These are phyloP conservation scores for Solanum peruvianum DNA, from an alignment of 257 asterid genomes.

Conservation along the genomic window DNA sequence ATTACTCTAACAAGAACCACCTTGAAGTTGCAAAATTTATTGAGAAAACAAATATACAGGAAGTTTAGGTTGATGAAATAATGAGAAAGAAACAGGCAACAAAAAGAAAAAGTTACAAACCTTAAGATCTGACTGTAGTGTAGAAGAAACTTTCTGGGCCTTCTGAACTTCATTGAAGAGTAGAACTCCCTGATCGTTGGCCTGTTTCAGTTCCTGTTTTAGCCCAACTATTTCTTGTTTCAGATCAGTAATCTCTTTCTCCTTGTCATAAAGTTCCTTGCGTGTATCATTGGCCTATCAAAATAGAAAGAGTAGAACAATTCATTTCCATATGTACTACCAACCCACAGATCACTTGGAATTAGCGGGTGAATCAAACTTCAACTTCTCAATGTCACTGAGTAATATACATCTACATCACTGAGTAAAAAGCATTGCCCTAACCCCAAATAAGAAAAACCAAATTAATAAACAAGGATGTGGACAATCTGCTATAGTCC, in stretches of 20 bases:
- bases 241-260: conserved; percentile 59
- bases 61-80: not conserved
- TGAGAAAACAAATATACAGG: not conserved
- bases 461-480: not conserved
- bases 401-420: not conserved
- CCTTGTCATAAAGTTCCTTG: conserved; percentile 80
- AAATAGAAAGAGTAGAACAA: not conserved
- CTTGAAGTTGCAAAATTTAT: not conserved
- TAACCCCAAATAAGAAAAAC: not conserved
- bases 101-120: conserved; percentile 26
- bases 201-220: conserved; percentile 62
- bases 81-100: not conserved
- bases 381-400: not conserved
- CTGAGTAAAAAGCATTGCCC: not conserved
- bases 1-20: not conserved
- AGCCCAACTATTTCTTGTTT: conserved; percentile 55
- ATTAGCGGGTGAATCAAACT: not conserved
- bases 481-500: not conserved
- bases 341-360: not conserved
- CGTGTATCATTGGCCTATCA: conserved; percentile 93
- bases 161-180: conserved; percentile 96
- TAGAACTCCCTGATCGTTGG: conserved; percentile 85
- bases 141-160: conserved; percentile 91
- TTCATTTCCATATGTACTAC: not conserved
- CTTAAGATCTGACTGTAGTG: conserved; percentile 92